Evolutionary conservation across 2,329 filamentous ascomycete genomes (phyloP).

Genomic region (Incumbomyces delicatus): DNA sequence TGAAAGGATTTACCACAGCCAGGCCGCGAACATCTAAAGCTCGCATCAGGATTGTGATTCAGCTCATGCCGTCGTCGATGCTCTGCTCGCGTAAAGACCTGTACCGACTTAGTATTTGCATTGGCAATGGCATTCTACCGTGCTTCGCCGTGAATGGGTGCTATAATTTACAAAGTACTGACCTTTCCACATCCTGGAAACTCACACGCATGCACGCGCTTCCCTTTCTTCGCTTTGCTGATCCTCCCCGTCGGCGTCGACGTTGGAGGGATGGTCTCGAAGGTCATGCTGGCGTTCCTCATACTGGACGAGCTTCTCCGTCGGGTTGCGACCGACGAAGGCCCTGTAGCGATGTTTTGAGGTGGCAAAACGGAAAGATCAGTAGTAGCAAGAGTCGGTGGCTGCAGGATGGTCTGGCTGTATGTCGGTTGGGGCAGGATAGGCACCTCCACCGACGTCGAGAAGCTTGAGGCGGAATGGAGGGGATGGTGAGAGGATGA

Average conservation of each 20-base stretch:
- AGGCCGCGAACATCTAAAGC: slow-evolving; percentile 33
- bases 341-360: slow-evolving; percentile 12
- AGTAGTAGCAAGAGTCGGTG: slow-evolving; percentile 11
- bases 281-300: slow-evolving; percentile 20
- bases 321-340: slow-evolving; percentile 14
- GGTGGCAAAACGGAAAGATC: slow-evolving; percentile 14
- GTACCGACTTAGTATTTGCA: slow-evolving; percentile 10
- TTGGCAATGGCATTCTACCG: not conserved
- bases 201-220: slow-evolving; percentile 40
- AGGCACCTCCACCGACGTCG: slow-evolving; percentile 7
- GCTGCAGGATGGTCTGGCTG: slow-evolving; percentile 7
- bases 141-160: too few species aligned
- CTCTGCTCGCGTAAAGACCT: slow-evolving; percentile 43
- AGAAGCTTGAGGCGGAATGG: too few species aligned
- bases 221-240: slow-evolving; percentile 45
- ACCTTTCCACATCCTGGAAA: slow-evolving; percentile 41
- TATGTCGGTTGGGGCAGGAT: slow-evolving; percentile 9
- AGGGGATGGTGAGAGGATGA: too few species aligned
- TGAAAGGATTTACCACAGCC: slow-evolving; percentile 41
- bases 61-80: slow-evolving; percentile 41
- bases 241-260: slow-evolving; percentile 42
- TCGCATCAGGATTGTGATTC: slow-evolving; percentile 40
- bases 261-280: slow-evolving; percentile 26
- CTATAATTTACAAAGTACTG: too few species aligned
- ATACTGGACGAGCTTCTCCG: slow-evolving; percentile 21